Evolutionary conservation across 2,329 filamentous ascomycete genomes (phyloP), one percentile per base, ranked within the genome.

Genomic region (Fonsecaea erecta): DNA sequence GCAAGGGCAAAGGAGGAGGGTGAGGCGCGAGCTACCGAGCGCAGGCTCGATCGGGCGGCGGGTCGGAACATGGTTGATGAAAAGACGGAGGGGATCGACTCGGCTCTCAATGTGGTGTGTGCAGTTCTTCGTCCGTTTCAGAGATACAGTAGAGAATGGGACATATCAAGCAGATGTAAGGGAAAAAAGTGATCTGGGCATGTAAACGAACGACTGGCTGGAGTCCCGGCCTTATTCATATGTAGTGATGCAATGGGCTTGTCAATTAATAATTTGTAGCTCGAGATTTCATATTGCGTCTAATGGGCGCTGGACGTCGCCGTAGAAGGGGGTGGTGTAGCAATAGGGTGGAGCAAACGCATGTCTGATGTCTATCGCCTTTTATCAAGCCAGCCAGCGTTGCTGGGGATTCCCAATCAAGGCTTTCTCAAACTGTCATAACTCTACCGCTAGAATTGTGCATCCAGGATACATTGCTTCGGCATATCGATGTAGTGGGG

Each of bases 51-150:
- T 74, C 83, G 79, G 56, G 82, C 78, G 54, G 80, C 79, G 63
- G 80, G 80, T 70, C 83, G 81, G 68, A 85, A 85, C 84, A 86
- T 86, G 43, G 43, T 24, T 21, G 48, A n/a, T n/a, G n/a, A n/a
- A n/a, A 60, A 37, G 30, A 35, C 9, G 30, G 9, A 21, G 2
- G 24, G 28, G 14, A n/a, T n/a, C n/a, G 11, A n/a, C 24, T 46
- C 30, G n/a, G 32, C 58, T 51, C 46, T 40, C 46, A 30, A 30
- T 30, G 58, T n/a, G n/a, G n/a, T n/a, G n/a, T n/a, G n/a, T 4
- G 43, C 14, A n/a, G 18, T 46, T 16, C 7, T 48, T 11, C 12
- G 16, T 43, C 11, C 11, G 43, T 11, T 48, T 48, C 43, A 48
- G 40, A n/a, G 48, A 24, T 28, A 30, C 16, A 28, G 37, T 8